These are phyloP conservation scores for Hypoxylon subgilvum DNA, from an alignment of 495 filamentous ascomycete species.

Conservation along the genomic window DNA sequence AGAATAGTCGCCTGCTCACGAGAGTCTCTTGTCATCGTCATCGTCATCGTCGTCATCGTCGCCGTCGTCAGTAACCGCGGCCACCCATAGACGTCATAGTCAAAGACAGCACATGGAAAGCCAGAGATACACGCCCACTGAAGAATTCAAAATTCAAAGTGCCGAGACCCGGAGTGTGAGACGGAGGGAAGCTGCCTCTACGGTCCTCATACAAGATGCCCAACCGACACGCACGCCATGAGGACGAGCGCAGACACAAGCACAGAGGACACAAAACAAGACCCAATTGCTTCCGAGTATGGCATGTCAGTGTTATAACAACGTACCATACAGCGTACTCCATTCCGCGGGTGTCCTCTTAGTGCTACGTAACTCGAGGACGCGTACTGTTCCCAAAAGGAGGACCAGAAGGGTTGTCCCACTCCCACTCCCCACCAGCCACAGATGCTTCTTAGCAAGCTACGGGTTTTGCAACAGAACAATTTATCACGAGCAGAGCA, in stretches of 20 bases:
- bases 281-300: slow-evolving; percentile 16
- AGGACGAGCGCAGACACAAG: not conserved
- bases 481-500: not conserved
- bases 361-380: slow-evolving; percentile 8
- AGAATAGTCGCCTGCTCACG: too few species aligned
- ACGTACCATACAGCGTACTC: not conserved
- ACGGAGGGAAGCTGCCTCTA: not conserved
- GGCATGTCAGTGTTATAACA: not conserved
- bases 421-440: too few species aligned
- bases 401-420: too few species aligned
- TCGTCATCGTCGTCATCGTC: too few species aligned
- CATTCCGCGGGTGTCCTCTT: not conserved
- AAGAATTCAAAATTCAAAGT: too few species aligned
- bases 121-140: too few species aligned
- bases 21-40: too few species aligned
- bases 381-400: not conserved
- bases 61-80: too few species aligned
- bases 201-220: not conserved
- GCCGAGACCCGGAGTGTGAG: too few species aligned
- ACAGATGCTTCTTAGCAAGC: too few species aligned
- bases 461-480: not conserved
- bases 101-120: too few species aligned
- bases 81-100: too few species aligned
- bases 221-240: not conserved
- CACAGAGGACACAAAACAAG: not conserved